Conservation (phyloP, 345 rosid species). For the Hypericum perforatum region DNA sequence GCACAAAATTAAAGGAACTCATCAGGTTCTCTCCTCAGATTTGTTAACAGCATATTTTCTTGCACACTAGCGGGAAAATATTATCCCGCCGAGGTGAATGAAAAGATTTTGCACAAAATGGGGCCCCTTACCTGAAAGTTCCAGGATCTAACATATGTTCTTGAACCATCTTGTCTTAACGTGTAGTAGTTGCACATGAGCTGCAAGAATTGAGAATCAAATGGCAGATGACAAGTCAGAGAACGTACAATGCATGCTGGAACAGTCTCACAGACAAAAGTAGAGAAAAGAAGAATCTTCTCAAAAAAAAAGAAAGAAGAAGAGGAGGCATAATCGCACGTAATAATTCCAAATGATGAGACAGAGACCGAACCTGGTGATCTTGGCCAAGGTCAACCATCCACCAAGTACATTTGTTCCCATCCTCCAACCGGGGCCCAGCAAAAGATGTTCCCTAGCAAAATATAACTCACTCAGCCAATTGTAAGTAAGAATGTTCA, state of each 20-base stretch:
- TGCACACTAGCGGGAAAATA: not conserved
- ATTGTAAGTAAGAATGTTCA: not conserved
- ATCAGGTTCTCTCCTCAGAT: too few relatives aligned
- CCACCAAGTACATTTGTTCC: slow-evolving; percentile 74
- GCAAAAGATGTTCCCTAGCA: slow-evolving; percentile 76
- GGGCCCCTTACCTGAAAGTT: slow-evolving; percentile 56
- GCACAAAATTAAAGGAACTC: slow-evolving; percentile 1
- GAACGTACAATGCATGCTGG: not conserved
- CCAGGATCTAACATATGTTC: slow-evolving; percentile 70
- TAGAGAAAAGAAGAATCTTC: not conserved
- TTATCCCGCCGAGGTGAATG: not conserved
- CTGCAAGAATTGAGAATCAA: slow-evolving; percentile 36
- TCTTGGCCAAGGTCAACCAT: slow-evolving; percentile 83
- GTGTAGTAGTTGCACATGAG: slow-evolving; percentile 94
- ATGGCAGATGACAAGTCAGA: not conserved
- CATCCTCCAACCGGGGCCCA: slow-evolving; percentile 74
- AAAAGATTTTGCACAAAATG: not conserved
- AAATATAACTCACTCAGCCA: slow-evolving; percentile 3
- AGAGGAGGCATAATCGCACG: too few relatives aligned
- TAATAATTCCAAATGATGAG: not conserved
- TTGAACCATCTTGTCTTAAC: slow-evolving; percentile 83
- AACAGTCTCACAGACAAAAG: not conserved
- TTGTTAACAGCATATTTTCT: too few relatives aligned
- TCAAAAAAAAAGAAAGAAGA: too few relatives aligned
- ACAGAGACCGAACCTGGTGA: slow-evolving; percentile 56